A percentile compares a stretch with the other conserved stretches of the same genome.
These are phyloP conservation scores for Citrus maxima DNA, from an alignment of 345 rosid genomes.

Conservation along the genomic window DNA sequence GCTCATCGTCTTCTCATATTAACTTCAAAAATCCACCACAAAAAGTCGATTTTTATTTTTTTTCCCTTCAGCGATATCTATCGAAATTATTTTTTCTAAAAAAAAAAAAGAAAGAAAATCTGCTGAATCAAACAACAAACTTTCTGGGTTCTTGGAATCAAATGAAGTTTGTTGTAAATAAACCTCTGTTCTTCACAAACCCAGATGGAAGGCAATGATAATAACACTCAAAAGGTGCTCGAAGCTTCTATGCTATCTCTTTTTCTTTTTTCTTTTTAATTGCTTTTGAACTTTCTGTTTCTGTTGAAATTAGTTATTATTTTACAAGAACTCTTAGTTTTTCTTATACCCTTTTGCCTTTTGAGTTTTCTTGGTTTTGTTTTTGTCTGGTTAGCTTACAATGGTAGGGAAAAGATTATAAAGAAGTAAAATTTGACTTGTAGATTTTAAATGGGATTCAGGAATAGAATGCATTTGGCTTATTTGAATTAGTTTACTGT, in stretches of 20 bases:
- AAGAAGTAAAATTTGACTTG: not conserved
- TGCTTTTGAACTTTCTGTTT: not conserved
- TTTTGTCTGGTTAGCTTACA: not conserved
- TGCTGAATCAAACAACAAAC: not conserved
- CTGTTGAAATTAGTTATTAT: not conserved
- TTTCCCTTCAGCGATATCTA: not conserved
- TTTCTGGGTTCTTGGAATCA: not conserved
- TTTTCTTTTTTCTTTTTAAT: too few relatives aligned
- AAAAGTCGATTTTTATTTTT: not conserved
- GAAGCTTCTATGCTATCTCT: not conserved
- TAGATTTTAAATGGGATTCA: not conserved
- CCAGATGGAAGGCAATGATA: slow-evolving; percentile 47
- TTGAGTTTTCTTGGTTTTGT: not conserved
- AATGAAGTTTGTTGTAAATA: slow-evolving; percentile 30
- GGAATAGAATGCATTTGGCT: not conserved
- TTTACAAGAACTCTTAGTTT: not conserved
- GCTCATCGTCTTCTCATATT: not conserved
- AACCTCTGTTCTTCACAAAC: slow-evolving; percentile 16
- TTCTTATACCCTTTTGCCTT: not conserved
- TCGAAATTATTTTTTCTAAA: not conserved
- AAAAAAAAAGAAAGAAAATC: not conserved
- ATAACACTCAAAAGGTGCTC: slow-evolving; percentile 36
- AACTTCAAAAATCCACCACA: not conserved
- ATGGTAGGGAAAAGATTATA: not conserved
- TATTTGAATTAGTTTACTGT: not conserved